phyloP scores from a whole-genome alignment of 768 basidiomycete species.

The Boletus rubropictus region DNA sequence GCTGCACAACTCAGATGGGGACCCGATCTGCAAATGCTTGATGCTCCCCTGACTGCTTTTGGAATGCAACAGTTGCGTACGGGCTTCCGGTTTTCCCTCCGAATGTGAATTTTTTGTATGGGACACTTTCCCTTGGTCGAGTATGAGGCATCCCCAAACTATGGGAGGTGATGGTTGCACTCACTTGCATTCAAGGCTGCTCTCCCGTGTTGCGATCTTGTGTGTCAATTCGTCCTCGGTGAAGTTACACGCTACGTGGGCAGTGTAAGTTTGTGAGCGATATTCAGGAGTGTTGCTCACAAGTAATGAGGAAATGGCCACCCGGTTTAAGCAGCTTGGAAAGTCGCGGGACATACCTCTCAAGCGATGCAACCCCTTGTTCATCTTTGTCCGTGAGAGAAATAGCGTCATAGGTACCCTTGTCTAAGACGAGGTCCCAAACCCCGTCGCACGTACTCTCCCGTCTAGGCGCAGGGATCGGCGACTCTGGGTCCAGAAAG shows the following conservation, averaged over 20 bases:
- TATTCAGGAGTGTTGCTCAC: conserved; percentile 37
- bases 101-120: conserved; percentile 67
- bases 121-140: conserved; percentile 55
- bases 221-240: conserved; percentile 68
- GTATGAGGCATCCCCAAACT: neutral
- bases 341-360: conserved; percentile 57
- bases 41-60: conserved; percentile 25
- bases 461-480: conserved; percentile 16
- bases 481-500: conserved; percentile 55
- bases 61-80: conserved; percentile 69
- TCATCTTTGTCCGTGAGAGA: conserved; percentile 60
- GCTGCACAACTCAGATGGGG: neutral
- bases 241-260: conserved; percentile 67
- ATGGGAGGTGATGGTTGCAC: conserved; percentile 11
- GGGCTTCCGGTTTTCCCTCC: conserved; percentile 73
- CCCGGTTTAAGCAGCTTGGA: conserved; percentile 54
- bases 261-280: neutral
- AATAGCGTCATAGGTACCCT: conserved; percentile 88
- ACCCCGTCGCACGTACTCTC: conserved; percentile 7
- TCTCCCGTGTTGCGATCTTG: conserved; percentile 43
- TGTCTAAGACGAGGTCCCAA: conserved; percentile 80
- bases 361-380: conserved; percentile 46
- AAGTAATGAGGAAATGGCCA: conserved; percentile 74
- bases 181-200: conserved; percentile 61
- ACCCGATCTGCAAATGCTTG: neutral